Evolutionary conservation across 2,329 filamentous ascomycete genomes (phyloP).

Genomic region (Teratosphaeria gauchensis): DNA sequence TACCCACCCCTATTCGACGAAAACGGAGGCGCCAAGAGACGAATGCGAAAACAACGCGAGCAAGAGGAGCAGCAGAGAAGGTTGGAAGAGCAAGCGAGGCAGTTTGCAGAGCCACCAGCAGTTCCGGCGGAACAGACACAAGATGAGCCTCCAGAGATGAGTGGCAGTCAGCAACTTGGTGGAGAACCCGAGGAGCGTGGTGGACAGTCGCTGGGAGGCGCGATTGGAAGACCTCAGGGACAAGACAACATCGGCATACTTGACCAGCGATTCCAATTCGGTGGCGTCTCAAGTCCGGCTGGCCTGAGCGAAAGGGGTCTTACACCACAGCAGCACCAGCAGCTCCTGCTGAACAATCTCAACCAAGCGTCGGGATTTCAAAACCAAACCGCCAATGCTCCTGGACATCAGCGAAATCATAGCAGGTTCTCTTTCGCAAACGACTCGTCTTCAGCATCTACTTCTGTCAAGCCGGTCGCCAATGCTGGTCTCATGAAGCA

Average conservation of each 20-base stretch:
- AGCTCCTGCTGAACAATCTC: slow-evolving; percentile 48
- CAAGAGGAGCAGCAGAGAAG: slow-evolving; percentile 40
- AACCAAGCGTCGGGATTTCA: slow-evolving; percentile 35
- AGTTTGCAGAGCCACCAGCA: slow-evolving; percentile 38
- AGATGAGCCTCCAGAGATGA: slow-evolving; percentile 58
- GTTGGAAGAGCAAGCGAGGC: slow-evolving; percentile 44
- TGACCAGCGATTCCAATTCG: slow-evolving; percentile 23
- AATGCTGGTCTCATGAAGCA: slow-evolving; percentile 75
- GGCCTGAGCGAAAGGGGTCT: slow-evolving; percentile 61
- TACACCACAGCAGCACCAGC: slow-evolving; percentile 68
- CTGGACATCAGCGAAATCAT: slow-evolving; percentile 69
- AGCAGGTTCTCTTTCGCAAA: slow-evolving; percentile 84
- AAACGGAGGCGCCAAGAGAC: slow-evolving; percentile 71
- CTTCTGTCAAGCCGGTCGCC: slow-evolving; percentile 64
- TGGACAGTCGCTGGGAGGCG: slow-evolving; percentile 49
- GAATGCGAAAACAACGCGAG: slow-evolving; percentile 58
- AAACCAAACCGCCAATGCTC: slow-evolving; percentile 44
- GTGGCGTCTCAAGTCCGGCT: slow-evolving; percentile 38
- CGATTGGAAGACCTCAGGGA: slow-evolving; percentile 58
- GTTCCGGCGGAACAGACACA: slow-evolving; percentile 11
- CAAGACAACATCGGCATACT: slow-evolving; percentile 16
- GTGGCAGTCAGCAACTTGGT: slow-evolving; percentile 78
- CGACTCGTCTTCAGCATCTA: slow-evolving; percentile 51
- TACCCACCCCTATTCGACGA: slow-evolving; percentile 76
- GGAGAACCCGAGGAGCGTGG: slow-evolving; percentile 78